Evolutionary conservation across 805 yeast species (phyloP).

Genomic region (Barnettozyma wickerhamii): DNA sequence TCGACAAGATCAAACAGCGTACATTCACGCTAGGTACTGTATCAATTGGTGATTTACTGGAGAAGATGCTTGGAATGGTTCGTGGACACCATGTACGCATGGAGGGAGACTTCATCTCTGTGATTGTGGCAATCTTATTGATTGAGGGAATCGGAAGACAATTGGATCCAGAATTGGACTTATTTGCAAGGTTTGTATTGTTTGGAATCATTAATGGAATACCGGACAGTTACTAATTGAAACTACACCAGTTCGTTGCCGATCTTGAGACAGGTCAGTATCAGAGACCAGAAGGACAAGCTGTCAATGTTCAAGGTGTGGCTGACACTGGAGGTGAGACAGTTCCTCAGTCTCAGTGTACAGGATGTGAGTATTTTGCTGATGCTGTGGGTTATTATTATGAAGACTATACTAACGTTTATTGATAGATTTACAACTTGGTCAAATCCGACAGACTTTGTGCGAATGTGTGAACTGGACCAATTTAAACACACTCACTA

Average conservation of each 20-base stretch:
- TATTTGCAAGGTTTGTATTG: conserved; percentile 91
- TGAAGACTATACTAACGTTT: conserved; percentile 8
- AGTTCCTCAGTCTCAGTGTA: conserved; percentile 76
- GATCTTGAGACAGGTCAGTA: conserved; percentile 65
- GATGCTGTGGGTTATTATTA: neutral
- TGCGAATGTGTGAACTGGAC: conserved; percentile 46
- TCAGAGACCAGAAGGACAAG: conserved; percentile 62
- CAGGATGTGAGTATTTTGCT: conserved; percentile 55
- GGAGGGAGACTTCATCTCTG: conserved; percentile 96
- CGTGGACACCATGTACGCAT: conserved; percentile 90
- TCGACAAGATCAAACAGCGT: conserved; percentile 72
- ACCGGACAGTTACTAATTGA: conserved; percentile 24
- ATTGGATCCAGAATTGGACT: conserved; percentile 86
- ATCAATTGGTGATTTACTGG: conserved; percentile 86
- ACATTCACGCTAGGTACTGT: conserved; percentile 92
- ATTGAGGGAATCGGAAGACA: conserved; percentile 95
- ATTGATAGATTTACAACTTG: conserved; percentile 38
- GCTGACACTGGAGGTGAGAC: conserved; percentile 86
- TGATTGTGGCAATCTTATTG: conserved; percentile 86
- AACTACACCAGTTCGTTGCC: conserved; percentile 24
- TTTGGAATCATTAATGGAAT: conserved; percentile 32
- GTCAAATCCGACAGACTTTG: conserved; percentile 63
- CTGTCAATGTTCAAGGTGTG: conserved; percentile 84
- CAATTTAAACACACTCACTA: no score
- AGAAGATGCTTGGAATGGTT: conserved; percentile 86